Percentiles rank a stretch among this genome's conserved stretches.
phyloP scores from a whole-genome alignment of 768 basidiomycete genomes.

The Suillus clintonianus region DNA sequence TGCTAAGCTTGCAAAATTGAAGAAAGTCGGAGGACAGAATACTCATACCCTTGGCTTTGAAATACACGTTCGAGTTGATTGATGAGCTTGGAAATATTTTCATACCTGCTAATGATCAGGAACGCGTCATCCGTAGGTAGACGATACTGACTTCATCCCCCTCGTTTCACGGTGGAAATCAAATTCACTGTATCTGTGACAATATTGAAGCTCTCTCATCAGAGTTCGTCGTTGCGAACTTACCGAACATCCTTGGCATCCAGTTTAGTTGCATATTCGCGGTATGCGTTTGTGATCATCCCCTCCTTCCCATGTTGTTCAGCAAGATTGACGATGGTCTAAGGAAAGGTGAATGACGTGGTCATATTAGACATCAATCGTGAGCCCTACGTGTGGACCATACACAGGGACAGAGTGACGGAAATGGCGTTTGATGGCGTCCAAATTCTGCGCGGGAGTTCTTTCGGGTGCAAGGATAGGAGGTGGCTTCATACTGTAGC shows the following conservation, averaged over 20 bases:
- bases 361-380: slow-evolving; percentile 3
- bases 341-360: slow-evolving; percentile 8
- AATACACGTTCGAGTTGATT: slow-evolving; percentile 71
- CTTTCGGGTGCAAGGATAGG: slow-evolving; percentile 75
- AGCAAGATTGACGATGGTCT: slow-evolving; percentile 88
- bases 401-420: slow-evolving; percentile 63
- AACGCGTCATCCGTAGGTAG: slow-evolving; percentile 1
- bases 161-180: slow-evolving; percentile 94
- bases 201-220: not conserved
- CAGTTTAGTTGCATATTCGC: slow-evolving; percentile 63
- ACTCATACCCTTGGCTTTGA: slow-evolving; percentile 71
- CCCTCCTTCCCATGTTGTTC: slow-evolving; percentile 91
- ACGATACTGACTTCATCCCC: slow-evolving; percentile 78
- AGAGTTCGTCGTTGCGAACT: slow-evolving; percentile 18
- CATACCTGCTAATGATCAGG: slow-evolving; percentile 56
- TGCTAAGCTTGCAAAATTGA: slow-evolving; percentile 4
- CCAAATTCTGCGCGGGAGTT: slow-evolving; percentile 70
- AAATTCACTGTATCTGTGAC: slow-evolving; percentile 71
- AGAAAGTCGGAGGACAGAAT: not conserved
- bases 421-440: slow-evolving; percentile 75
- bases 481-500: slow-evolving; percentile 85
- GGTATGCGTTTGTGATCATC: slow-evolving; percentile 74
- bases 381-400: slow-evolving; percentile 70
- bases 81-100: slow-evolving; percentile 84
- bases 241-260: slow-evolving; percentile 58